phyloP scores from a whole-genome alignment of 805 yeast genomes.

The Schwanniomyces pseudopolymorphus region DNA sequence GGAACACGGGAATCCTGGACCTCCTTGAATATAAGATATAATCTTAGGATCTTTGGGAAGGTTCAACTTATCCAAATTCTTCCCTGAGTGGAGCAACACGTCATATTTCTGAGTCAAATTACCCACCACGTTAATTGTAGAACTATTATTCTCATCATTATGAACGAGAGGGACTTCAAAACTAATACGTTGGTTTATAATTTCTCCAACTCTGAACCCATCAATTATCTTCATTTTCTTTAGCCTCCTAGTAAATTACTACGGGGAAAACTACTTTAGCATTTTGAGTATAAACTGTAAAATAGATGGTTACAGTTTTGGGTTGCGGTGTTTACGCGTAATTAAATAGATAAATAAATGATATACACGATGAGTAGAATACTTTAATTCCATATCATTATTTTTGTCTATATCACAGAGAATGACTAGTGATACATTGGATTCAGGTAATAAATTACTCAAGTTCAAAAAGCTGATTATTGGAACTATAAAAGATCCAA shows the following conservation, averaged over 20 bases:
- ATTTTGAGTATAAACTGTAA: conserved; percentile 3
- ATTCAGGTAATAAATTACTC: conserved; percentile 2
- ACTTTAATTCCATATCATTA: neutral
- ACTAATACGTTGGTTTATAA: conserved; percentile 19
- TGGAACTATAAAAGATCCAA: conserved; percentile 55
- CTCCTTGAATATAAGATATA: conserved; percentile 50
- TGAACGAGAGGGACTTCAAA: conserved; percentile 23
- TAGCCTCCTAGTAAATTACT: too few species aligned
- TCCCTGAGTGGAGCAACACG: conserved; percentile 13
- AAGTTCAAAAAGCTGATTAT: conserved; percentile 49
- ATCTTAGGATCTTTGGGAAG: conserved; percentile 35
- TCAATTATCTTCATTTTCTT: conserved; percentile 16
- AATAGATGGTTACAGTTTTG: conserved; percentile 1
- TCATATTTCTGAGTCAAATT: conserved; percentile 33
- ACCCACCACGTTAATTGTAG: conserved; percentile 24
- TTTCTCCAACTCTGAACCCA: conserved; percentile 16
- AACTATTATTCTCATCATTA: conserved; percentile 4
- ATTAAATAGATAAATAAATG: neutral
- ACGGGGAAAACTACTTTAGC: too few species aligned
- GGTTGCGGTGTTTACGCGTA: conserved; percentile 1
- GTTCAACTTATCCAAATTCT: conserved; percentile 4
- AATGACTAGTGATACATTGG: neutral
- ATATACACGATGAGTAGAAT: too few species aligned
- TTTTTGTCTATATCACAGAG: neutral
- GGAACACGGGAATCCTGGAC: conserved; percentile 51